Base-by-base conservation (phyloP, 352 stramenopile genomes). In the Thalassiosira oceanica region DNA sequence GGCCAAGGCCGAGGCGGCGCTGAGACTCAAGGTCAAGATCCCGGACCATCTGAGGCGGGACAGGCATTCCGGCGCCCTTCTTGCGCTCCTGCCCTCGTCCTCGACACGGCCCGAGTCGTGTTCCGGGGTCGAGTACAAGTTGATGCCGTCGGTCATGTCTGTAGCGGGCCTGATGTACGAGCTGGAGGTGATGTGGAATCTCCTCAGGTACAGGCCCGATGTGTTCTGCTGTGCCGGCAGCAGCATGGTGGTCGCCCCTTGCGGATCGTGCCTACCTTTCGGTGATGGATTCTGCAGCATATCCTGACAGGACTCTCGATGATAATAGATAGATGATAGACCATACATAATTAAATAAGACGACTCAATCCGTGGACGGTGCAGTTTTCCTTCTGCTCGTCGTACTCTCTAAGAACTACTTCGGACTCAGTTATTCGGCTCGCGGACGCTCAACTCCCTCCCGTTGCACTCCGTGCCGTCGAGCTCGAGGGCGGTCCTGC, bases 381-480 rank as follows among this genome's bases (percentile, higher is more conserved):
- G n/a, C n/a, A n/a, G n/a, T n/a, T n/a, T n/a, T n/a, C n/a, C n/a
- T n/a, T n/a, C n/a, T n/a, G n/a, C n/a, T n/a, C n/a, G n/a, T n/a
- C n/a, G n/a, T n/a, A n/a, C n/a, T n/a, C n/a, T n/a, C n/a, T n/a
- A n/a, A n/a, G n/a, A n/a, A n/a, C n/a, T n/a, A n/a, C n/a, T n/a
- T n/a, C n/a, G n/a, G n/a, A 44, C n/a, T 78, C 80, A 88, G 60
- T 86, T 87, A 49, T 75, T 88, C 5, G 79, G 72, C 55, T 78
- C 62, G 33, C 66, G 74, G 10, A 92, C 76, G 23, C 54, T 64
- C 35, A 90, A 61, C 7, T 74, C 70, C 46, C 82, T 68, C 61
- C 85, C 82, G 24, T 73, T 75, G 23, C 87, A 55, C 35, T 83
- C 66, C 24, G n/a, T 65, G 33, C 80, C 82, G 79, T 90, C 61